Conservation (phyloP, 345 rosid genomes). For the Cardamine chenopodiifolia region DNA sequence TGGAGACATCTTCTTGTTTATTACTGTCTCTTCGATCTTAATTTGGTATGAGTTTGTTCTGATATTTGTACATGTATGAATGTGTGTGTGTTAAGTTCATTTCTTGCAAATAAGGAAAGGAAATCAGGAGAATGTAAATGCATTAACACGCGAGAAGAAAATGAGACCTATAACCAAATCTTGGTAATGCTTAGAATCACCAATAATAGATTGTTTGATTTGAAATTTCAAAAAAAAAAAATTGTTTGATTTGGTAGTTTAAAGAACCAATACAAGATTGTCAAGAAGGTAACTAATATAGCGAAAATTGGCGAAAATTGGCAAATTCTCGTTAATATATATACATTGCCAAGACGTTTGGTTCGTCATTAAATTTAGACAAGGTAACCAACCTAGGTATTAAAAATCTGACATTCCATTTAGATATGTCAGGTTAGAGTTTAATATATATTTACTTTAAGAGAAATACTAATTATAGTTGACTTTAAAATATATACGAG, state of each 20-base stretch:
- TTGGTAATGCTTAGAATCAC: constrained; percentile 22
- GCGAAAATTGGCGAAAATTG: neutral
- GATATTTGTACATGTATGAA: neutral
- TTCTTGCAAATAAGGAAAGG: neutral
- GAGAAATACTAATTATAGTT: too few species aligned
- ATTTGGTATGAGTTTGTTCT: neutral
- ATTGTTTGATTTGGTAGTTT: neutral
- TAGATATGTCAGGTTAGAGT: neutral
- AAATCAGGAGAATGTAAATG: constrained; percentile 6
- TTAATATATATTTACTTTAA: too few species aligned
- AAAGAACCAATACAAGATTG: too few species aligned
- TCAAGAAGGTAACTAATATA: neutral
- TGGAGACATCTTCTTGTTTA: constrained; percentile 28
- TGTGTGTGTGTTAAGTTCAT: neutral
- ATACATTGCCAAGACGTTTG: constrained; percentile 21
- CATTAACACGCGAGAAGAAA: constrained; percentile 3
- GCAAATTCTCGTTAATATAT: neutral
- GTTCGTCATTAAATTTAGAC: neutral
- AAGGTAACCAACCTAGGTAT: neutral
- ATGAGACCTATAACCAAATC: neutral
- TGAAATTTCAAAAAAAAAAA: too few species aligned
- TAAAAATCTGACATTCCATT: neutral
- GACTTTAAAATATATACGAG: too few species aligned
- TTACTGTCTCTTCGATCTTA: neutral
- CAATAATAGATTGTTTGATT: too few species aligned